phyloP scores from a whole-genome alignment of 2,329 filamentous ascomycete species.

The Colletotrichum orbiculare region DNA sequence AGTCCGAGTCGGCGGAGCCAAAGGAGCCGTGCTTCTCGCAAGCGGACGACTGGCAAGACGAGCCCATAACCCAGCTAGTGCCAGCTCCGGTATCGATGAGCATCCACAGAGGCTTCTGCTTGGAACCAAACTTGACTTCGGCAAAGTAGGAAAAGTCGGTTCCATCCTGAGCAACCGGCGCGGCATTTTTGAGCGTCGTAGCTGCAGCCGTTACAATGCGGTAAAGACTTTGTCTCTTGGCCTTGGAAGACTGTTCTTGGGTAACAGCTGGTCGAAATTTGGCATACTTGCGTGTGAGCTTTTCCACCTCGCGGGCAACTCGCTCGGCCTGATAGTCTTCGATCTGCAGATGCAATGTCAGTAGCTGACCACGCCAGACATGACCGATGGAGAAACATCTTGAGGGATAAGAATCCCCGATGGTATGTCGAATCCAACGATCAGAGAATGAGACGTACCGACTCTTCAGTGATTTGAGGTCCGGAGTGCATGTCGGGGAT shows the following conservation, averaged over 20 bases:
- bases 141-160: slow-evolving; percentile 75
- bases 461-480: slow-evolving; percentile 12
- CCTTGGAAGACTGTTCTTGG: slow-evolving; percentile 3
- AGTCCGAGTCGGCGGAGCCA: slow-evolving; percentile 72
- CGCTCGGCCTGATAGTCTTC: slow-evolving; percentile 46
- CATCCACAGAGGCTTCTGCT: slow-evolving; percentile 66
- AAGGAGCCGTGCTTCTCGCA: slow-evolving; percentile 79
- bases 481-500: slow-evolving; percentile 50
- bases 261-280: slow-evolving; percentile 40
- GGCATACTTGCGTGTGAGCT: slow-evolving; percentile 54
- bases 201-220: slow-evolving; percentile 57
- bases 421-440: neutral
- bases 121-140: slow-evolving; percentile 66
- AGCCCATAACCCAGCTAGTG: slow-evolving; percentile 87
- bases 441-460: neutral
- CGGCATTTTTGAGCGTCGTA: slow-evolving; percentile 59
- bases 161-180: slow-evolving; percentile 71
- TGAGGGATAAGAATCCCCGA: too few species aligned
- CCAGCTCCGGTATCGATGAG: slow-evolving; percentile 74
- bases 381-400: too few species aligned
- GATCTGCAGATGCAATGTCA: slow-evolving; percentile 41
- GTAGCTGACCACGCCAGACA: neutral
- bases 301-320: slow-evolving; percentile 51
- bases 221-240: slow-evolving; percentile 59
- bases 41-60: slow-evolving; percentile 72